Evolutionary conservation across 768 basidiomycete species (phyloP).

Genomic region (Cyathus striatus): DNA sequence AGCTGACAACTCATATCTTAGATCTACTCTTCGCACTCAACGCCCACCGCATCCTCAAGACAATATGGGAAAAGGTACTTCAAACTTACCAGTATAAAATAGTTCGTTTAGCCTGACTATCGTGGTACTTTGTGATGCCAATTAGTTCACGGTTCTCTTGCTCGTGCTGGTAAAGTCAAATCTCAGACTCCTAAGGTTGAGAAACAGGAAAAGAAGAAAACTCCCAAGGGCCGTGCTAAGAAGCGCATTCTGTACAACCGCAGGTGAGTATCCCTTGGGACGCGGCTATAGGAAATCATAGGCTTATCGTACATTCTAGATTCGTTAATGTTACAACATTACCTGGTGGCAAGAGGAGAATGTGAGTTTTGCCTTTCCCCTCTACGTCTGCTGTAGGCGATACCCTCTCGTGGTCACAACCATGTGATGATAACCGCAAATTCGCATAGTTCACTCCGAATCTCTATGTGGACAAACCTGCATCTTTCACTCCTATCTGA

Average conservation of each 20-base stretch:
- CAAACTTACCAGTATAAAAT: slow-evolving; percentile 8
- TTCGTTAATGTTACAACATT: slow-evolving; percentile 92
- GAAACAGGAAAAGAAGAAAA: slow-evolving; percentile 99
- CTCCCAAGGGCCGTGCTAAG: slow-evolving; percentile 95
- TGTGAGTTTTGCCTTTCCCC: slow-evolving; percentile 56
- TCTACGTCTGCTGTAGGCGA: neutral
- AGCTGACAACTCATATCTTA: slow-evolving; percentile 37
- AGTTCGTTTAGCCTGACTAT: slow-evolving; percentile 4
- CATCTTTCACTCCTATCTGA: slow-evolving; percentile 99
- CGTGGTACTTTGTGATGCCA: slow-evolving; percentile 1
- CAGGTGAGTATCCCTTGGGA: slow-evolving; percentile 69
- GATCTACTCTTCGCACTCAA: slow-evolving; percentile 21
- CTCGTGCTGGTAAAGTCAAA: slow-evolving; percentile 99
- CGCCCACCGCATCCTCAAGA: slow-evolving; percentile 46
- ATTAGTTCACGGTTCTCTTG: slow-evolving; percentile 98
- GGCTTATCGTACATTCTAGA: slow-evolving; percentile 28
- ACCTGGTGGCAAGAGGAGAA: slow-evolving; percentile 90
- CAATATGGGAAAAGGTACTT: slow-evolving; percentile 72
- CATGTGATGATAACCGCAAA: slow-evolving; percentile 52
- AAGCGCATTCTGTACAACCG: slow-evolving; percentile 94
- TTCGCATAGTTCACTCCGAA: slow-evolving; percentile 99
- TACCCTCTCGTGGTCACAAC: neutral
- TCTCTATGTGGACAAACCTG: slow-evolving; percentile 73
- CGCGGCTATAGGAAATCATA: too few relatives aligned
- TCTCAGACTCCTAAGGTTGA: slow-evolving; percentile 98